Evolutionary conservation across 1,284 basidiomycete genomes (phyloP), one percentile per base, ranked within the genome.

Genomic region (Ustilago trichophora): DNA sequence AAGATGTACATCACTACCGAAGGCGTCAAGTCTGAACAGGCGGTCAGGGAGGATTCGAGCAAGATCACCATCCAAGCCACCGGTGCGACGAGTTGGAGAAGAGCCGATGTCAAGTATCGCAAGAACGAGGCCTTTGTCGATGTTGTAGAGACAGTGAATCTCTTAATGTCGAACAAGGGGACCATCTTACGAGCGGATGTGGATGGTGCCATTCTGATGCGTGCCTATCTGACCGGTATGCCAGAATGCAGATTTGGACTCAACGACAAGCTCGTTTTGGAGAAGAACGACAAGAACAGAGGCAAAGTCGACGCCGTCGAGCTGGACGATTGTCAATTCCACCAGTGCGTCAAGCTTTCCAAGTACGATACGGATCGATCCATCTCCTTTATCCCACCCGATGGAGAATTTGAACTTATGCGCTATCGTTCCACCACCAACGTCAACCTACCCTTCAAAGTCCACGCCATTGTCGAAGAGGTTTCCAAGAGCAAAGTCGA

Each of bases 351-450:
- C 34, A 88, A 92, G 57, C 84, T 98, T 33, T 90, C 90, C 71
- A 93, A 94, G 82, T 98, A 97, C 82, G 94, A 98, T 80, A 89
- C 90, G 13, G 90, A 89, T 64, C 86, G 95, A 35, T 92, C 91
- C 4, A 98, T 98, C 83, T 92, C 90, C 75, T 98, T 98, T 82
- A 90, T 98, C 42, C 96, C 96, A 1, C 96, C 96, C 1, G 96
- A 99, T 78, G 96, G 96, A 34, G 96, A 98, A 82, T 99, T 98
- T 77, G 96, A 98, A 83, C 85, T 99, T 34, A 98, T 99, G 96
- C 87, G 89, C 73, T 99, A 99, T 80, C 91, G 96, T 19, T 90
- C 92, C 10, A 98, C 95, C 0, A 89, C 90, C 15, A 97, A 98
- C 81, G 90, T 98, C 78, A 96, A 97, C 82, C 85, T 98, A 6